Evolutionary conservation across 371 early-diverging fungal species (phyloP).

Genomic region (Mucor plumbeus): DNA sequence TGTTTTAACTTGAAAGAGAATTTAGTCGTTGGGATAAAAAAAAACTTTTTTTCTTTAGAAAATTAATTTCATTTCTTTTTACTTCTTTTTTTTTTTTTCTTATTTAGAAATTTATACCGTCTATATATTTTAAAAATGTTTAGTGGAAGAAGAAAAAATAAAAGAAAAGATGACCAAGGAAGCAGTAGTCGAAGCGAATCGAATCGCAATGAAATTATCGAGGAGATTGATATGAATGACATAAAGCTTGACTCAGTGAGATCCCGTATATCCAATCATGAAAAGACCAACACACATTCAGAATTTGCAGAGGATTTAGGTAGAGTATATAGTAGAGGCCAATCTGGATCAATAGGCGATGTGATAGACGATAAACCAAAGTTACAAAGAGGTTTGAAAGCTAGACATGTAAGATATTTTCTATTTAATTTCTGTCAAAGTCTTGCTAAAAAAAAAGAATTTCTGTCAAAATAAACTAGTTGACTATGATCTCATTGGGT

Average conservation of each 20-base stretch:
- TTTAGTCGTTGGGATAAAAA: no score
- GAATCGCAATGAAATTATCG: neutral
- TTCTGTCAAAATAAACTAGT: conserved; percentile 18
- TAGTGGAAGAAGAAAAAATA: conserved; percentile 16
- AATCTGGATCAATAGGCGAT: conserved; percentile 24
- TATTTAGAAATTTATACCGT: no score
- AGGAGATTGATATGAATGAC: conserved; percentile 28
- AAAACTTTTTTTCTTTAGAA: no score
- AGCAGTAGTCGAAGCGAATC: conserved; percentile 8
- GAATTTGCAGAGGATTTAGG: conserved; percentile 11
- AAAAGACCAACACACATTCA: neutral
- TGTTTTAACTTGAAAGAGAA: neutral
- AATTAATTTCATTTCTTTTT: neutral
- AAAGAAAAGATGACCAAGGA: neutral
- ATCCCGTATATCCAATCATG: conserved; percentile 17
- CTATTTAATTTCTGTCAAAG: neutral
- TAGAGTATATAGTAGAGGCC: conserved; percentile 16
- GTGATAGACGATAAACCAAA: conserved; percentile 23
- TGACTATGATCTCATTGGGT: conserved; percentile 83
- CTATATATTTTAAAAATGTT: no score
- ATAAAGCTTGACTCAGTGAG: conserved; percentile 10
- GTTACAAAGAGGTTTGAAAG: conserved; percentile 35
- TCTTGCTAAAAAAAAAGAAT: neutral
- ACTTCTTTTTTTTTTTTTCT: neutral
- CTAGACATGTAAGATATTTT: conserved; percentile 39